Base-by-base conservation (phyloP, 2,329 filamentous ascomycete species). In the Orbilia brochopaga region DNA sequence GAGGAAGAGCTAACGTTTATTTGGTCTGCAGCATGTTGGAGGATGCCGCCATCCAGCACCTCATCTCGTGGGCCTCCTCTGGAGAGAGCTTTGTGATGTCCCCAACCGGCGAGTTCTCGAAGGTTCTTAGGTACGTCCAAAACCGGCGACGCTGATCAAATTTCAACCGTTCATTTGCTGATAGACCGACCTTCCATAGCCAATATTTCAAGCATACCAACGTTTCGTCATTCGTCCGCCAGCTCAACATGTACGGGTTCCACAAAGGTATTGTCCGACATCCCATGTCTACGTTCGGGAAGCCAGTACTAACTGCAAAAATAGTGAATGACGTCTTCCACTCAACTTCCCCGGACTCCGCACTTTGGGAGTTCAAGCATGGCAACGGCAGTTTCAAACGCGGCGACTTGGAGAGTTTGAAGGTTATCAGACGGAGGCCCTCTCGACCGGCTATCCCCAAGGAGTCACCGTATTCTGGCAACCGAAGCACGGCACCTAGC, bases 181-280 rank as follows among this genome's bases (percentile, higher is more conserved):
- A 75, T 57, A 60, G 66, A 48, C 67, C 73, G 57, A 78, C 54
- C 78, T 70, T 13, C 48, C 73, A 55, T 75, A 96, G 93, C 61
- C 92, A 96, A 86, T 99, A 99, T 79, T 99, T 99, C 80, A 99
- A 99, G 78, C 94, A 99, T 79, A 99, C 93, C 76, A 99, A 99
- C 78, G 96, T 97, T 73, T 97, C 94, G 10, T 97, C 94, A 0
- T 99, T 99, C 79, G 94, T 99, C 55, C 87, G 94, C 54, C 94
- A 99, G 81, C 82, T 99, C 56, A 99, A 99, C 79, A 99, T 99
- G 94, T 99, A 99, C 77, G 94, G 94, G 5, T 99, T 99, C 80
- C 94, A 99, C 79, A 99, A 99, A 90, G 92, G 92, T 95, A 80
- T 55, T 79, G 61, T 19, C 17, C 42, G 8, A 19, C 30, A 15